Base-by-base conservation (phyloP, 2,329 filamentous ascomycete genomes). In the Diaporthe vaccinii region DNA sequence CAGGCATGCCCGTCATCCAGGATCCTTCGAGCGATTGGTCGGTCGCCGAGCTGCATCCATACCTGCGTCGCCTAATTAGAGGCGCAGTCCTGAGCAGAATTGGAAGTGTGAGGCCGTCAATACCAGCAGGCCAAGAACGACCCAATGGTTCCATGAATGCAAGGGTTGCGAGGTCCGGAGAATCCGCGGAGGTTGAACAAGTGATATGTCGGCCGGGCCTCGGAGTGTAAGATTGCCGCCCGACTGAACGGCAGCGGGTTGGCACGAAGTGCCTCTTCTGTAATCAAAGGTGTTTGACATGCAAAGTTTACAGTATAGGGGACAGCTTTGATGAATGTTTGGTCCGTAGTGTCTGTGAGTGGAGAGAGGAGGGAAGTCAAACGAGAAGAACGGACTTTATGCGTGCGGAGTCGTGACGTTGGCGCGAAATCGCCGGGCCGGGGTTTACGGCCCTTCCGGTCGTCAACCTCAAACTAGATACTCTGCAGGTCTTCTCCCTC, bases 1-100 rank as follows among this genome's bases (percentile, higher is more conserved):
- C 46, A 53, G 20, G 46, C 46, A 39, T 53, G 10, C 31, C 46
- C n/a, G 65, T 53, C 46, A 53, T 53, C 44, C 46, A 53, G 14
- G 31, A 68, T 68, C 46, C 46, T 53, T 39, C 31, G 46, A 68
- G 65, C 62, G 22, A 68, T 53, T 53, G 49, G 65, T 41, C 46
- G 46, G 22, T 39, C 49, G 46, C 44, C 62, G 62, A 53, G 44
- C 31, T 68, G 22, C 3, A 9, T 51, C 62, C 44, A 5, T 51
- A n/a, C 22, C 22, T 20, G 20, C 44, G 20, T 51, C 6, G 28
- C 20, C 58, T 31, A 15, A 14, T 34, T 17, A 31, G 46, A 25
- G 31, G 44, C 44, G 28, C 31, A 53, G 46, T 6, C 20, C 10
- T 22, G 20, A 51, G 31, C 10, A 36, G 28, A n/a, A 49, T 15